phyloP scores from a whole-genome alignment of 2,329 filamentous ascomycete genomes.

The Penicillium sp. region DNA sequence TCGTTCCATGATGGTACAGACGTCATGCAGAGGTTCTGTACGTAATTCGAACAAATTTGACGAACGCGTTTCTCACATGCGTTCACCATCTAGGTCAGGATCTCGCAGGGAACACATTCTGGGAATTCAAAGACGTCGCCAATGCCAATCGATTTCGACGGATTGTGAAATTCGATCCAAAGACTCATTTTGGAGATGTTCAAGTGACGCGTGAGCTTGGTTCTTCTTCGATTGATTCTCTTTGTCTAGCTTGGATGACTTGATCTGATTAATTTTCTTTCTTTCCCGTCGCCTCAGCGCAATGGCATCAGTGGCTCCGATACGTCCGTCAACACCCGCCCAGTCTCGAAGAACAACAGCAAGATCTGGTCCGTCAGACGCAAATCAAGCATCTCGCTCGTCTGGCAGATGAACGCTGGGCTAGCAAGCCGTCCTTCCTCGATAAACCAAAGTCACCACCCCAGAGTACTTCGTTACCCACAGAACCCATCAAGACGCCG shows the following conservation, averaged over 20 bases:
- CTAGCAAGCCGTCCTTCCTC: conserved; percentile 52
- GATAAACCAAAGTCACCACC: conserved; percentile 50
- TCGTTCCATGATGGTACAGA: background rate
- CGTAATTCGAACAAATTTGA: background rate
- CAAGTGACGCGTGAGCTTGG: conserved; percentile 50
- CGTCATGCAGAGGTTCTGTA: background rate
- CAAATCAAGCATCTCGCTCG: conserved; percentile 55
- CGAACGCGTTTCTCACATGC: conserved; percentile 2
- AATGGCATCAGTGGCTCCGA: conserved; percentile 65
- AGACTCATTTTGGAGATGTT: conserved; percentile 54
- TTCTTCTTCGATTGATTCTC: background rate
- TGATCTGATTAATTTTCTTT: conserved; percentile 11
- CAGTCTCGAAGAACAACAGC: conserved; percentile 52
- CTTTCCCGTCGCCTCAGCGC: conserved; percentile 41
- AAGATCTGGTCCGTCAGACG: conserved; percentile 52
- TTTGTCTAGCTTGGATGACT: too few relatives aligned
- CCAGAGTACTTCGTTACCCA: conserved; percentile 35
- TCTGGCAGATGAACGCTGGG: conserved; percentile 57
- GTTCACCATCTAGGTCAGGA: conserved; percentile 47
- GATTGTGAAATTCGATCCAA: conserved; percentile 52
- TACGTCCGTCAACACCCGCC: conserved; percentile 54
- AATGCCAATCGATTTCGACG: conserved; percentile 51
- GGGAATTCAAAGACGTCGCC: conserved; percentile 58
- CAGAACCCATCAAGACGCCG: conserved; percentile 39
- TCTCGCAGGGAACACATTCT: conserved; percentile 59